Evolutionary conservation across 2,329 filamentous ascomycete genomes (phyloP).

Genomic region (Macrophomina pseudophaseolina): DNA sequence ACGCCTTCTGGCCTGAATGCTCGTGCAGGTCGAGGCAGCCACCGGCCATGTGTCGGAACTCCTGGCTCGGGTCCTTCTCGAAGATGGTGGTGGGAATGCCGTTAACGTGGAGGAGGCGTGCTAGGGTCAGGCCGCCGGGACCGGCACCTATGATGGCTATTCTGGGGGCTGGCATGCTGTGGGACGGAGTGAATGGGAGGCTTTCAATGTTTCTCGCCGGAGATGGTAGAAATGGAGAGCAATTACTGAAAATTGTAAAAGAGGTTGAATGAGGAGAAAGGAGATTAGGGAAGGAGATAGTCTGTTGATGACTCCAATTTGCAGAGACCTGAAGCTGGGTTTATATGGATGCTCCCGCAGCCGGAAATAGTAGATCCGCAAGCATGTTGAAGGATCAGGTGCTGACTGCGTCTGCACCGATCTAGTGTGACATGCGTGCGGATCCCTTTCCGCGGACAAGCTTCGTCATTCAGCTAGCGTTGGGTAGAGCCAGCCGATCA

Average conservation of each 20-base stretch:
- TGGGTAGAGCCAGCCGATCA: neutral
- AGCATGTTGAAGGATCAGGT: neutral
- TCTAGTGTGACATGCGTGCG: neutral
- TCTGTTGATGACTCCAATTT: neutral
- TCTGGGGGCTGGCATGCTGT: constrained; percentile 33
- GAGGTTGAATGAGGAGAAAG: neutral
- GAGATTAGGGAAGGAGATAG: neutral
- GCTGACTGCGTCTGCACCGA: neutral
- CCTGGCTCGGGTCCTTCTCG: constrained; percentile 47
- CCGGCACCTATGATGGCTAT: constrained; percentile 48
- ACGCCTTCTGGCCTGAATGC: constrained; percentile 55
- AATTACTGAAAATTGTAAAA: neutral
- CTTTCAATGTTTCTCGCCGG: neutral
- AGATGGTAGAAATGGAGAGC: neutral
- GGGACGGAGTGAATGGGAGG: constrained; percentile 28
- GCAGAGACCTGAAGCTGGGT: neutral
- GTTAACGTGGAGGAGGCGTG: constrained; percentile 57
- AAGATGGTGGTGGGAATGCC: constrained; percentile 57
- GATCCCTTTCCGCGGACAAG: neutral
- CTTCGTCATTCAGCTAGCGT: neutral
- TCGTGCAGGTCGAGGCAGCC: constrained; percentile 62
- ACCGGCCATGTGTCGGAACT: constrained; percentile 54
- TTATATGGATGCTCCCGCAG: neutral
- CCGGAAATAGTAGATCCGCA: neutral
- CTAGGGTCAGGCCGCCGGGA: constrained; percentile 57